phyloP scores from a whole-genome alignment of 495 filamentous ascomycete species.

The Hypomontagnella monticulosa region DNA sequence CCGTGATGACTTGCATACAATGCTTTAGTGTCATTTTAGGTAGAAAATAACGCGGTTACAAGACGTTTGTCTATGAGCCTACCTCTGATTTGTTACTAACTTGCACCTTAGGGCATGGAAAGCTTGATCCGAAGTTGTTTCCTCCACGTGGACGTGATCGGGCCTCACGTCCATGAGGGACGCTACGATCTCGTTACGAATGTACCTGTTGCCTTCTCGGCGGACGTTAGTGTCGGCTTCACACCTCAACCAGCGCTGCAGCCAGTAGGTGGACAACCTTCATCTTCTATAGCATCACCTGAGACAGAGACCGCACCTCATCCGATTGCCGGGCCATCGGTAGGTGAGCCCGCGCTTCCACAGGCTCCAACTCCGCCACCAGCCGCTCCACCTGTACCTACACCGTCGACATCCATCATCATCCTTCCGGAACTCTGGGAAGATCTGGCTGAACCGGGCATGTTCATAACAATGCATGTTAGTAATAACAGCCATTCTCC shows the following conservation, averaged over 20 bases:
- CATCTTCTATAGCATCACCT: not conserved
- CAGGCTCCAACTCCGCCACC: conserved; percentile 22
- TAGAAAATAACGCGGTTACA: too few species aligned
- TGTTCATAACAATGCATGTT: conserved; percentile 92
- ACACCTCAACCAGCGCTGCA: not conserved
- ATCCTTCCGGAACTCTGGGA: conserved; percentile 64
- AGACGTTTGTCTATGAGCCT: too few species aligned
- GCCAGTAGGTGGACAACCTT: not conserved
- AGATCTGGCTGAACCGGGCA: conserved; percentile 63
- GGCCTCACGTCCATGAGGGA: conserved; percentile 57
- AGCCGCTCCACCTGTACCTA: conserved; percentile 5
- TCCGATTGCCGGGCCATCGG: not conserved
- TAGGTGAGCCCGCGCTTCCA: conserved; percentile 1
- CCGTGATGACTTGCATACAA: not conserved
- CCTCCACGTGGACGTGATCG: conserved; percentile 57
- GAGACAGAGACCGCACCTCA: not conserved
- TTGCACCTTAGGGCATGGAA: conserved; percentile 60
- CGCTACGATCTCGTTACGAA: conserved; percentile 60
- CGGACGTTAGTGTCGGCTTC: conserved; percentile 19
- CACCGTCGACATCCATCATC: conserved; percentile 49
- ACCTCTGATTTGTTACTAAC: not conserved
- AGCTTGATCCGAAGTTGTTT: conserved; percentile 61
- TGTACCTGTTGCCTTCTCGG: conserved; percentile 20
- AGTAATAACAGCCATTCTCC: conserved; percentile 60
- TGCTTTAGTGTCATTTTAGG: too few species aligned